These are phyloP conservation scores for Arthrinium puccinioides DNA, from an alignment of 2,329 filamentous ascomycete genomes.

Conservation along the genomic window DNA sequence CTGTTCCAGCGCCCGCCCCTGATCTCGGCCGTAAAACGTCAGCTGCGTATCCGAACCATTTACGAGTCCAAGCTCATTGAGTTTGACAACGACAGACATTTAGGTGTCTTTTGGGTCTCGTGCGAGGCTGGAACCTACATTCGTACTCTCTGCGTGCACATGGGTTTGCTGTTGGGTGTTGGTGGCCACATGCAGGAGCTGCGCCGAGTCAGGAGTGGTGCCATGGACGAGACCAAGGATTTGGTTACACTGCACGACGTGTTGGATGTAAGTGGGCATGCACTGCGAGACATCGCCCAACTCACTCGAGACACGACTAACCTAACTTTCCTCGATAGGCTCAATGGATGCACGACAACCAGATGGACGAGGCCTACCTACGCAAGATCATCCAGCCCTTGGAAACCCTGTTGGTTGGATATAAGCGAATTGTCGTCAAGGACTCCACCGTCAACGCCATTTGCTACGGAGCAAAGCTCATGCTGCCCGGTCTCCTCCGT, in stretches of 20 bases:
- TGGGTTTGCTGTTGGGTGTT: slow-evolving; percentile 69
- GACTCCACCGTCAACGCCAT: slow-evolving; percentile 94
- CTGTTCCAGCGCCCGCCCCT: slow-evolving; percentile 95
- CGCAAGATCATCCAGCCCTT: slow-evolving; percentile 86
- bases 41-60: slow-evolving; percentile 95
- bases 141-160: slow-evolving; percentile 92
- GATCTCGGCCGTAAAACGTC: slow-evolving; percentile 97
- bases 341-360: slow-evolving; percentile 94
- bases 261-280: slow-evolving; percentile 54
- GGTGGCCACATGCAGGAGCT: slow-evolving; percentile 99
- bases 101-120: slow-evolving; percentile 98
- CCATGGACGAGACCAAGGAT: slow-evolving; percentile 85
- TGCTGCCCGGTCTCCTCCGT: slow-evolving; percentile 91
- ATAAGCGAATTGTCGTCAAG: slow-evolving; percentile 98
- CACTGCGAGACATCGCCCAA: too few relatives aligned
- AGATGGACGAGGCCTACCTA: slow-evolving; percentile 86
- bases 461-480: slow-evolving; percentile 97
- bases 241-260: slow-evolving; percentile 94
- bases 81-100: slow-evolving; percentile 96
- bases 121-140: slow-evolving; percentile 99
- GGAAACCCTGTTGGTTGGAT: slow-evolving; percentile 83
- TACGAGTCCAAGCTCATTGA: slow-evolving; percentile 95
- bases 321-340: too few relatives aligned
- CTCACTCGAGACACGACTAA: too few relatives aligned
- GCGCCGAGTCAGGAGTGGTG: slow-evolving; percentile 84